Conservation (phyloP, 2,329 filamentous ascomycete species). For the Claviceps sp. region DNA sequence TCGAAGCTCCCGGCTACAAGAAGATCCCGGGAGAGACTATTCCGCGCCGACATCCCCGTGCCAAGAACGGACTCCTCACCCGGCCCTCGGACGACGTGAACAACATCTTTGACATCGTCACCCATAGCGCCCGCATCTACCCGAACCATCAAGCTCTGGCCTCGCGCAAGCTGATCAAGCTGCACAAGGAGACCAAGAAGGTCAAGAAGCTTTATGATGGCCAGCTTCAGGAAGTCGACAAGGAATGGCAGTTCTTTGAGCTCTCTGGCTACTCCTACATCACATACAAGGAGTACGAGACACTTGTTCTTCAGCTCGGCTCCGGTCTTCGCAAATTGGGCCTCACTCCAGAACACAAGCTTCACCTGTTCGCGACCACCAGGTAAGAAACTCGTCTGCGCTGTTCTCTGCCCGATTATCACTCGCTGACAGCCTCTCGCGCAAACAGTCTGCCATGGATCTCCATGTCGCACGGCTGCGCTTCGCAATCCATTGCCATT, state of each 20-base stretch:
- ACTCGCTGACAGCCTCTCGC: not conserved
- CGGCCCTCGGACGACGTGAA: constrained; percentile 55
- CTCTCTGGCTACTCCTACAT: constrained; percentile 63
- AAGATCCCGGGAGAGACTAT: constrained; percentile 71
- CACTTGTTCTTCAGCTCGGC: constrained; percentile 54
- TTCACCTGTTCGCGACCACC: constrained; percentile 79
- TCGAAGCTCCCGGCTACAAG: constrained; percentile 55
- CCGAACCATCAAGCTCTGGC: constrained; percentile 54
- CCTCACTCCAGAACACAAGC: constrained; percentile 48
- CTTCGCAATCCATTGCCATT: constrained; percentile 78
- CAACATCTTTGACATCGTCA: constrained; percentile 70
- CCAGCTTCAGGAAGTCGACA: constrained; percentile 65
- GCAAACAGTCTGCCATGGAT: constrained; percentile 62
- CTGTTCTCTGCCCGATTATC: too few relatives aligned
- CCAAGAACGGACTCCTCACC: constrained; percentile 56
- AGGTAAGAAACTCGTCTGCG: constrained; percentile 34
- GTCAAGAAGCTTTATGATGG: constrained; percentile 80
- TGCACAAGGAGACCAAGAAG: constrained; percentile 77
- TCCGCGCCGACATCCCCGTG: constrained; percentile 59
- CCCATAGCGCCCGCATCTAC: constrained; percentile 50
- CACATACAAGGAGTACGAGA: constrained; percentile 68
- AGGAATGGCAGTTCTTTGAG: constrained; percentile 87
- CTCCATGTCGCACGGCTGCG: constrained; percentile 59
- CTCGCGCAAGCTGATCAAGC: constrained; percentile 58
- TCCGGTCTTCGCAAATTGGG: constrained; percentile 64